Conservation (phyloP, 1,139 yeast genomes). For the Saccharomycopsis hybrid region DNA sequence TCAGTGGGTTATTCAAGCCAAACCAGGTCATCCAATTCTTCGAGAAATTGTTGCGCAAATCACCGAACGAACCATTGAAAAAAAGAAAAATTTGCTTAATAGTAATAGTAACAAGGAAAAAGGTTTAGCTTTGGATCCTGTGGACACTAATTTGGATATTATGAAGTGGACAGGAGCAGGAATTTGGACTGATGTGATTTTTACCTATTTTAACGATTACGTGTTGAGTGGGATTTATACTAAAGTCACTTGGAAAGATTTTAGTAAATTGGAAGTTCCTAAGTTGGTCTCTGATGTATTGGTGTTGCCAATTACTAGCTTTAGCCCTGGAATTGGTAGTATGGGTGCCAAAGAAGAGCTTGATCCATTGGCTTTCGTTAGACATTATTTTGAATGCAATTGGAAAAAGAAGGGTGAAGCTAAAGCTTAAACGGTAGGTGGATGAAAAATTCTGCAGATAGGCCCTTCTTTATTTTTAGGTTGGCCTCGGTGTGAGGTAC, state of each 20-base stretch:
- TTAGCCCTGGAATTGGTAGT: conserved; percentile 74
- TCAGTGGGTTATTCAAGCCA: conserved; percentile 71
- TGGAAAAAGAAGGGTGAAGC: conserved; percentile 46
- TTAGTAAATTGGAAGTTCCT: conserved; percentile 62
- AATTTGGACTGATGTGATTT: conserved; percentile 67
- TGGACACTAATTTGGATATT: conserved; percentile 49
- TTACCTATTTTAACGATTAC: conserved; percentile 55
- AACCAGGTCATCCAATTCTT: conserved; percentile 67
- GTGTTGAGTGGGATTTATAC: conserved; percentile 37
- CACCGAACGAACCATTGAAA: conserved; percentile 51
- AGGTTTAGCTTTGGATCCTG: conserved; percentile 29
- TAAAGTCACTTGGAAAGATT: conserved; percentile 53
- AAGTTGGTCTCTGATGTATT: conserved; percentile 69
- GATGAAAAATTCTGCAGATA: too few relatives aligned
- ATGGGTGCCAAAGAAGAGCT: conserved; percentile 64
- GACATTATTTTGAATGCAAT: conserved; percentile 71
- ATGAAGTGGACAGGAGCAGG: conserved; percentile 82
- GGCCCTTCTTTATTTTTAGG: too few relatives aligned
- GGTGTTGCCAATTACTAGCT: conserved; percentile 76
- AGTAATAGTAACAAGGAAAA: conserved; percentile 26
- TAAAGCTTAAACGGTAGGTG: too few relatives aligned
- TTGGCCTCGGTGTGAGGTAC: too few relatives aligned
- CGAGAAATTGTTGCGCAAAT: conserved; percentile 62
- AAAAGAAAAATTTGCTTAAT: too few relatives aligned
- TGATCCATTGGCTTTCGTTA: conserved; percentile 79